These are phyloP conservation scores for Rhododendron mucronatum DNA, from an alignment of 148 eudicot genomes.

Conservation along the genomic window DNA sequence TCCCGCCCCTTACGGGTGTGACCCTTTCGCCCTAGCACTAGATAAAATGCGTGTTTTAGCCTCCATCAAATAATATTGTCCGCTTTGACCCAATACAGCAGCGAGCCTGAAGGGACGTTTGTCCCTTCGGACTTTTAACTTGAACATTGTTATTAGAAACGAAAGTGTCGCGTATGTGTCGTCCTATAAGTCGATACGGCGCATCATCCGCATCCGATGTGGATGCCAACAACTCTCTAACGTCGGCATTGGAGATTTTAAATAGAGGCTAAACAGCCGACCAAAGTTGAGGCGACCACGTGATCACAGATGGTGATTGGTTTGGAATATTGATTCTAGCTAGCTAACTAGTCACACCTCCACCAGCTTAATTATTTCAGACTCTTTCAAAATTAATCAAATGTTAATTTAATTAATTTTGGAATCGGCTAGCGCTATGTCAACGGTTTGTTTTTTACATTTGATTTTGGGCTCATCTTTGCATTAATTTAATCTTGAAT, in stretches of 20 bases:
- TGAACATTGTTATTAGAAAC: background rate
- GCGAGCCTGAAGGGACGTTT: background rate
- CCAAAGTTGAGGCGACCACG: conserved; percentile 36
- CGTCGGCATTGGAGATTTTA: background rate
- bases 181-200: background rate
- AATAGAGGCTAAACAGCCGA: conserved; percentile 26
- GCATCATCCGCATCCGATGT: background rate
- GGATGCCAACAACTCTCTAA: conserved; percentile 13
- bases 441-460: conserved; percentile 22
- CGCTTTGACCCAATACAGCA: background rate
- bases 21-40: too few species aligned
- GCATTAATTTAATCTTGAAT: background rate
- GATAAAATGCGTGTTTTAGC: background rate
- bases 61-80: background rate
- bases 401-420: background rate
- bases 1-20: background rate
- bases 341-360: background rate
- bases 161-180: background rate
- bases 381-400: background rate
- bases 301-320: conserved; percentile 25
- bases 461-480: background rate
- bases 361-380: conserved; percentile 3
- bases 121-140: background rate
- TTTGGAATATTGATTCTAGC: conserved; percentile 15
- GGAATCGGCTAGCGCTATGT: conserved; percentile 17